Conservation (phyloP, 768 basidiomycete species). For the Boletus rubescentipes region DNA sequence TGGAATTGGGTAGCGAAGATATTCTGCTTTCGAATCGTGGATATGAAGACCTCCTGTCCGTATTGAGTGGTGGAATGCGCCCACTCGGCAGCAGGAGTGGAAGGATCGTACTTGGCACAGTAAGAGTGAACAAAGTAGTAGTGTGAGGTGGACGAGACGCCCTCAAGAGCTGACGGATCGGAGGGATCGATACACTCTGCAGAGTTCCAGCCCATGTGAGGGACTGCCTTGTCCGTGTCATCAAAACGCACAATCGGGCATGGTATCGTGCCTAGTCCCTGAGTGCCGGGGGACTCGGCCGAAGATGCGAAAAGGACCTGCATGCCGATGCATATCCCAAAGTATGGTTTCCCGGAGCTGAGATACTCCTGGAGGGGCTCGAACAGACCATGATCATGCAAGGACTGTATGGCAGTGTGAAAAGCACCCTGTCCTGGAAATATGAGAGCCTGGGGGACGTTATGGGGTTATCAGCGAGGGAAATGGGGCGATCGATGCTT, state of each 20-base stretch:
- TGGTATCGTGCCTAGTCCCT: slow-evolving; percentile 88
- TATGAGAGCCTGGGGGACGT: slow-evolving; percentile 69
- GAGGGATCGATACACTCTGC: slow-evolving; percentile 56
- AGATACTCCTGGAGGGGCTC: slow-evolving; percentile 84
- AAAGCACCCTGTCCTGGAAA: slow-evolving; percentile 98
- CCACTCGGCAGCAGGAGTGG: slow-evolving; percentile 66
- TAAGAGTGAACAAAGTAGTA: slow-evolving; percentile 99
- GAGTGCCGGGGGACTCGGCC: slow-evolving; percentile 61
- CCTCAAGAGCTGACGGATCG: slow-evolving; percentile 41
- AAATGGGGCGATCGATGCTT: slow-evolving; percentile 38
- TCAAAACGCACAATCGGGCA: slow-evolving; percentile 73
- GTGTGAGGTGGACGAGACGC: slow-evolving; percentile 53
- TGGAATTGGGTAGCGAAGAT: slow-evolving; percentile 96
- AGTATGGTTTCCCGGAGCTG: slow-evolving; percentile 85
- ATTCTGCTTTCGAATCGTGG: slow-evolving; percentile 77
- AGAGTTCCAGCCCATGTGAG: slow-evolving; percentile 98
- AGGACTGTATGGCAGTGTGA: slow-evolving; percentile 78
- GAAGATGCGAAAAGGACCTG: slow-evolving; percentile 92
- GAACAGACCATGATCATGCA: slow-evolving; percentile 69
- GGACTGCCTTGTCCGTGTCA: slow-evolving; percentile 78
- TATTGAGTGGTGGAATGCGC: slow-evolving; percentile 88
- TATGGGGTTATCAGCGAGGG: slow-evolving; percentile 9
- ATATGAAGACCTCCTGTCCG: slow-evolving; percentile 89
- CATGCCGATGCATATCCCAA: slow-evolving; percentile 98
- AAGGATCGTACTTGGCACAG: slow-evolving; percentile 72